Percentiles rank a stretch among this genome's conserved stretches.
Evolutionary conservation across 2,329 filamentous ascomycete genomes (phyloP).

Genomic region (Fusarium domesticum): DNA sequence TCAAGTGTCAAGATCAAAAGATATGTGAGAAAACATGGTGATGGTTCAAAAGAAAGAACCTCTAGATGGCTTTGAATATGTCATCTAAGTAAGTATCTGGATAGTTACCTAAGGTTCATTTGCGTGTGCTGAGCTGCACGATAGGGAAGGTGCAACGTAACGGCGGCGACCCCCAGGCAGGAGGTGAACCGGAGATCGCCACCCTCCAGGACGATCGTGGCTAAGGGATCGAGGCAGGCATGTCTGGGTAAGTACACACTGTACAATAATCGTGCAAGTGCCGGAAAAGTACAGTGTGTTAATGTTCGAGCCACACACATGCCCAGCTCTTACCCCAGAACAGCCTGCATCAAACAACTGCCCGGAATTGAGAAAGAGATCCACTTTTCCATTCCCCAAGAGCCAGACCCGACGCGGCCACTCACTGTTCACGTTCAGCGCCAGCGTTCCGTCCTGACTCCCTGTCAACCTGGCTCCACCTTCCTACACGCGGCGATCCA

Average conservation of each 20-base stretch:
- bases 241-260: not conserved
- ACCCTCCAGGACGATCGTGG: conserved; percentile 23
- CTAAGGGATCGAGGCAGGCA: no score
- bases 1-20: not conserved
- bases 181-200: conserved; percentile 34
- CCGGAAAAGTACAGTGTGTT: not conserved
- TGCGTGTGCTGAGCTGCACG: not conserved
- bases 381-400: not conserved
- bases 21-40: not conserved
- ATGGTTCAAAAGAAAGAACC: not conserved
- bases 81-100: no score
- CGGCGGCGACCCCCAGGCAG: conserved; percentile 6
- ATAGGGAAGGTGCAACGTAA: not conserved
- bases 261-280: not conserved
- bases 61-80: no score
- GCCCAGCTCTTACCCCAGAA: not conserved
- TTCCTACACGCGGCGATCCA: conserved; percentile 19
- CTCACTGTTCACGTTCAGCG: no score
- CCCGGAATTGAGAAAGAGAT: not conserved
- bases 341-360: not conserved
- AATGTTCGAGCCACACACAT: not conserved
- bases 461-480: conserved; percentile 9
- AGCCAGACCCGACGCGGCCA: no score
- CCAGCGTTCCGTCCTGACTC: not conserved
- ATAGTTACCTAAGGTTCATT: no score